A percentile compares a stretch with the other conserved stretches of the same genome.
Evolutionary conservation across 805 yeast species (phyloP).

Genomic region (Cyberlindnera lachancei): DNA sequence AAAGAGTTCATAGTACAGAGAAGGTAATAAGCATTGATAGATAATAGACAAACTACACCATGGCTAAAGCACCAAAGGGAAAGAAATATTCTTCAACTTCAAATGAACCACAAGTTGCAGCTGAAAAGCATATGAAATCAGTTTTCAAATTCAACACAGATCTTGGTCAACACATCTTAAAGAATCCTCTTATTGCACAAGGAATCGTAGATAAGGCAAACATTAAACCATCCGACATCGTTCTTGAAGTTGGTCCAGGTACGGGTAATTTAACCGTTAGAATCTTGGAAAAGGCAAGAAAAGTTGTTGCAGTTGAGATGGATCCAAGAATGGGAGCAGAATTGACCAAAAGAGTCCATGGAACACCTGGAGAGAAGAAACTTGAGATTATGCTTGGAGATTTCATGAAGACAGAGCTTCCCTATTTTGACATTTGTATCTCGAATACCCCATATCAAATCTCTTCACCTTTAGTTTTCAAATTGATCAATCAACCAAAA

Average conservation of each 20-base stretch:
- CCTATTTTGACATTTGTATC: conserved; percentile 92
- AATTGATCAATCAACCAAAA: conserved; percentile 77
- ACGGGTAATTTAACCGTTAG: conserved; percentile 95
- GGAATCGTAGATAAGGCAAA: conserved; percentile 97
- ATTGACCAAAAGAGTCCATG: conserved; percentile 93
- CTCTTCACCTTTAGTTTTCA: conserved; percentile 93
- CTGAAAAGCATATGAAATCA: conserved; percentile 63
- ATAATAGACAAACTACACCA: no score
- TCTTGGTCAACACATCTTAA: conserved; percentile 93
- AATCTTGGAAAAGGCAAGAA: conserved; percentile 84
- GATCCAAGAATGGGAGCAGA: conserved; percentile 99
- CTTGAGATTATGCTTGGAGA: conserved; percentile 90
- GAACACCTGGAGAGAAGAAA: conserved; percentile 89
- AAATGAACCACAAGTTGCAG: conserved; percentile 54
- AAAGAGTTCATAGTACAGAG: no score
- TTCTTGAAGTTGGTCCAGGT: conserved; percentile 98
- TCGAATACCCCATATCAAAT: conserved; percentile 98
- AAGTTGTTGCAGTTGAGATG: conserved; percentile 95
- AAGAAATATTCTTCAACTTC: conserved; percentile 44
- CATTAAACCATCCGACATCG: conserved; percentile 86
- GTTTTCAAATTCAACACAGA: conserved; percentile 97
- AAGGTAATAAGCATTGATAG: no score
- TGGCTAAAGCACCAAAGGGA: conserved; percentile 42
- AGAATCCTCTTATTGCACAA: conserved; percentile 94
- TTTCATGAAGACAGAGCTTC: conserved; percentile 90